Percentiles rank a stretch among this genome's conserved stretches.
Conservation (phyloP, 1,284 basidiomycete species). For the Microbotryum lychnidis-dioicae region DNA sequence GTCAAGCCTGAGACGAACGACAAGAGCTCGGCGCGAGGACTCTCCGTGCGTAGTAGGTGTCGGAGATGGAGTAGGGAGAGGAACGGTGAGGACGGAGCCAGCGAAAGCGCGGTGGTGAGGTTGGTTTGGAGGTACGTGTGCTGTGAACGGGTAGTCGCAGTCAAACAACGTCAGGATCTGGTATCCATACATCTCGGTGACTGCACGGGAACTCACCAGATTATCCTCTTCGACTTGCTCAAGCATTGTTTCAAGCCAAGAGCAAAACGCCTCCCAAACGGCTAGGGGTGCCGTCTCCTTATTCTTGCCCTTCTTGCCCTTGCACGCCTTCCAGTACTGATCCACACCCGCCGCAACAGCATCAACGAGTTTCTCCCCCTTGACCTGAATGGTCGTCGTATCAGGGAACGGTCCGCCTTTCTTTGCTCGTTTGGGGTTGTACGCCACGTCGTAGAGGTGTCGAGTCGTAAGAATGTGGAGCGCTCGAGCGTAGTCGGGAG, state of each 20-base stretch:
- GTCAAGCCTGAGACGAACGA: conserved; percentile 8
- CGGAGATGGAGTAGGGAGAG: conserved; percentile 24
- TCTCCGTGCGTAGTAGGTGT: conserved; percentile 12
- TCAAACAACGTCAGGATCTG: not conserved
- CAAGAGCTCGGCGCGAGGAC: conserved; percentile 2
- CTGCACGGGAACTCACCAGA: conserved; percentile 6
- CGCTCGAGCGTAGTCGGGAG: conserved; percentile 17
- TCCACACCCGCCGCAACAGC: conserved; percentile 23
- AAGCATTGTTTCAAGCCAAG: conserved; percentile 22
- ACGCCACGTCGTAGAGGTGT: conserved; percentile 26
- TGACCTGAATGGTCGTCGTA: conserved; percentile 11
- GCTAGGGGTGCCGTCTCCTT: conserved; percentile 5
- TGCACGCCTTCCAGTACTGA: conserved; percentile 27
- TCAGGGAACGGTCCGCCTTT: conserved; percentile 3
- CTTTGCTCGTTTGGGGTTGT: conserved; percentile 10
- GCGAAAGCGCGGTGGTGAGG: conserved; percentile 10
- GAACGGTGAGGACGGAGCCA: conserved; percentile 19
- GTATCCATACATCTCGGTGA: too few species aligned
- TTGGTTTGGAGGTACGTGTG: conserved; percentile 21
- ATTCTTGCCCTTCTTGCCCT: conserved; percentile 16
- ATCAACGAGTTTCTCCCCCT: conserved; percentile 29
- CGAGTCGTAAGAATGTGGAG: conserved; percentile 23
- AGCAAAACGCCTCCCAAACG: conserved; percentile 26
- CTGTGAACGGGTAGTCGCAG: not conserved
- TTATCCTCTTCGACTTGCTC: conserved; percentile 17